A percentile compares a stretch with the other conserved stretches of the same genome.
phyloP scores from a whole-genome alignment of 2,329 filamentous ascomycete genomes.

The Fusarium algeriense region DNA sequence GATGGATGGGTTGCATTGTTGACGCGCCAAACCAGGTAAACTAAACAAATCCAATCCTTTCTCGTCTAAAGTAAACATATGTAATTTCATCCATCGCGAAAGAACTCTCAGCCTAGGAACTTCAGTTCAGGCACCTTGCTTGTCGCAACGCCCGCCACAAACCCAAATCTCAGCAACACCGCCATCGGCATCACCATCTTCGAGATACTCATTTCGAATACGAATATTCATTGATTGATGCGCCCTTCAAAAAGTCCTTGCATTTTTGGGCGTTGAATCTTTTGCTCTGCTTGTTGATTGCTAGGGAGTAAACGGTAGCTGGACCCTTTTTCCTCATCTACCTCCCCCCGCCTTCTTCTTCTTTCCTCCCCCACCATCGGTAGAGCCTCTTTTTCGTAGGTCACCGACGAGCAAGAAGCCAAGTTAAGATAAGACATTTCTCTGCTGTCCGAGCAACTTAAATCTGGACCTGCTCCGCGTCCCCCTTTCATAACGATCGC shows the following conservation, averaged over 20 bases:
- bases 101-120: background rate
- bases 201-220: background rate
- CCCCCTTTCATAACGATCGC: background rate
- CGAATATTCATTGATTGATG: background rate
- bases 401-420: background rate
- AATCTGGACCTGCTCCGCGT: background rate
- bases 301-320: background rate
- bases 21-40: conserved; percentile 1
- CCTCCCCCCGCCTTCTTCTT: conserved; percentile 21
- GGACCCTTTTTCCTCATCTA: conserved; percentile 26
- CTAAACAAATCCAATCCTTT: conserved; percentile 24
- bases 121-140: conserved; percentile 5
- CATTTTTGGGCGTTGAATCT: conserved; percentile 11
- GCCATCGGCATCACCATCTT: background rate
- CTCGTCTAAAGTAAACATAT: conserved; percentile 39
- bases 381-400: conserved; percentile 15
- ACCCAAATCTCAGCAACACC: conserved; percentile 14
- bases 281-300: conserved; percentile 11
- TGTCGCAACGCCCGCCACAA: conserved; percentile 29
- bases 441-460: conserved; percentile 21
- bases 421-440: background rate
- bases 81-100: conserved; percentile 15
- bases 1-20: background rate
- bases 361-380: conserved; percentile 24
- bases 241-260: conserved; percentile 18